Evolutionary conservation across 352 stramenopile species (phyloP).

Genomic region (Pythium phragmiticola): DNA sequence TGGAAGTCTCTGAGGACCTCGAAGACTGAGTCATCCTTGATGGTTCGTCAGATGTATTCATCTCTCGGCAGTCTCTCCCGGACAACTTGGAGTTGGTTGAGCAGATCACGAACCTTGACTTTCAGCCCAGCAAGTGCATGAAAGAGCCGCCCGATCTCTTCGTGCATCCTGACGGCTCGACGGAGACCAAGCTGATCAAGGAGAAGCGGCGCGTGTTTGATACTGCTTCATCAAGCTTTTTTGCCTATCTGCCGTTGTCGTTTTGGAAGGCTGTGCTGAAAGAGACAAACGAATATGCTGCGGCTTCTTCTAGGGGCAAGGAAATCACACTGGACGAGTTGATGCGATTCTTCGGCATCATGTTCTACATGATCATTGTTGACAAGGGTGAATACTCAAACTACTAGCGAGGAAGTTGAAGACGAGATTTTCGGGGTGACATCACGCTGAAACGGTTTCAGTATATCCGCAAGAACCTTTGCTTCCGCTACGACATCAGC

Average conservation of each 20-base stretch:
- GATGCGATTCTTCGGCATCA: conserved; percentile 22
- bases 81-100: conserved; percentile 15
- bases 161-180: conserved; percentile 10
- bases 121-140: conserved; percentile 9
- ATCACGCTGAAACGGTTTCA: conserved; percentile 33
- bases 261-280: conserved; percentile 21
- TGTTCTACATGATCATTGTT: conserved; percentile 25
- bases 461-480: conserved; percentile 25
- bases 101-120: conserved; percentile 16
- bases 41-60: conserved; percentile 13
- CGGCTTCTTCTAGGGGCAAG: neutral
- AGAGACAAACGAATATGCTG: conserved; percentile 14
- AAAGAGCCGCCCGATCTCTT: conserved; percentile 12
- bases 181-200: conserved; percentile 15
- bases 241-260: conserved; percentile 18
- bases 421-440: conserved; percentile 8
- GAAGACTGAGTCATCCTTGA: conserved; percentile 21
- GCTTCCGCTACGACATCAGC: conserved; percentile 15
- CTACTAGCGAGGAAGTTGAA: conserved; percentile 27
- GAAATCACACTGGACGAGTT: conserved; percentile 18
- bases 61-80: conserved; percentile 2
- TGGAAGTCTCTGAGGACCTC: conserved; percentile 2
- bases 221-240: conserved; percentile 18
- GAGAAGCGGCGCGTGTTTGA: conserved; percentile 17
- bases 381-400: conserved; percentile 27